Evolutionary conservation across 2,329 filamentous ascomycete species (phyloP), one percentile per base, ranked within the genome.

Genomic region (Cladophialophora bantiana): DNA sequence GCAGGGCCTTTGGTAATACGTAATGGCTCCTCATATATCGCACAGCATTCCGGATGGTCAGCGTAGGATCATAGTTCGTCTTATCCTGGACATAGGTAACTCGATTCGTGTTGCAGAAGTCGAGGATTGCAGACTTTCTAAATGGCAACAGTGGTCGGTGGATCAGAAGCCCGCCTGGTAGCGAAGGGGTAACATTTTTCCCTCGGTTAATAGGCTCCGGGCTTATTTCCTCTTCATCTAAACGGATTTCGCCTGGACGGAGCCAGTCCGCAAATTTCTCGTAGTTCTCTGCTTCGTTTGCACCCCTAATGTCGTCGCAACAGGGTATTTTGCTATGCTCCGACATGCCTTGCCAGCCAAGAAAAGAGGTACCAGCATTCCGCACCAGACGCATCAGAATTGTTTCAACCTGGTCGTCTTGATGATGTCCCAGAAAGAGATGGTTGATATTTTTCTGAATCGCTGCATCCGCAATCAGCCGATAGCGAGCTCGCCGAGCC

Each of bases 361-460:
- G 64, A 35, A 68, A 67, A 6, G 63, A 64, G 20, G 45, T 56
- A 18, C 35, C 64, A 9, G 63, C 36, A 26, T 69, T 68, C 15
- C 62, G 59, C n/a, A 68, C 58, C 40, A 98, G 78, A 50, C 95
- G 86, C 88, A 93, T 91, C 57, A 98, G 79, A 3, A 96, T 84
- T 0, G 94, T 97, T 80, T 99, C 95, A 64, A 93, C 90, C 75
- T 95, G 92, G 74, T 99, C 95, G 74, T 97, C 94, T 68, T 86
- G 83, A 76, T 99, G 95, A 75, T 99, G 95, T 3, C 90, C 95
- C 34, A 96, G 81, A 45, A 97, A 84, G 1, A 98, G 77, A 20
- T 86, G 86, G 4, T 78, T 79, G 3, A 91, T 85, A 0, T 79
- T 75, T 5, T 80, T 72, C 1, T 79, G 76, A 15, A 78, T 77